Evolutionary conservation across 2,329 filamentous ascomycete genomes (phyloP), one percentile per base, ranked within the genome.

Genomic region (Claviceps arundinis): DNA sequence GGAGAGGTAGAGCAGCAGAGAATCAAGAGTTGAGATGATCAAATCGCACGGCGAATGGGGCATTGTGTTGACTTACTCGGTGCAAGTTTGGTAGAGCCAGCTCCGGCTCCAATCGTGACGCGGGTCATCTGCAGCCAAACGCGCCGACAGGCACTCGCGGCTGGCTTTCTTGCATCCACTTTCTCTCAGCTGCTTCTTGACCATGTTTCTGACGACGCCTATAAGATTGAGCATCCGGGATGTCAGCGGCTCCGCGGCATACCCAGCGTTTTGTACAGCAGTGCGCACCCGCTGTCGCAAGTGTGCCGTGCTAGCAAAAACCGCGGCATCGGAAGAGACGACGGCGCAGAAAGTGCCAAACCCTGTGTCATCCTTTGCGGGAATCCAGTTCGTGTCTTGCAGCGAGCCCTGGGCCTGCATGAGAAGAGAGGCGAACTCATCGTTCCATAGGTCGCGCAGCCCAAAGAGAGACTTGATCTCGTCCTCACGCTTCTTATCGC

Each of bases 21-120:
- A 26, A 8, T 9, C 17, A 26, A 26, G 5, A 26, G n/a, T 16
- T 26, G 1, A 43, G 13, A 26, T 26, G 2, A 26, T 13, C 16
- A n/a, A 22, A 5, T 43, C 9, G 13, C 7, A 19, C 30, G 30
- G 9, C 4, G 30, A 34, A 34, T 11, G 30, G 30, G 42, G 22
- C 19, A 1, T 14, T 48, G 24, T 7, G 11, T 38, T 11, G 4
- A 63, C 70, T 62, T 62, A 76, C 68, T 80, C 71, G 5, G 74
- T 78, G 66, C 76, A 80, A 41, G 72, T 74, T 55, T 80, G 77
- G 58, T 75, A 80, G 0, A 65, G 58, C 76, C 76, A 80, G 24
- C 70, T 64, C 0, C 75, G 67, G 61, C 52, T 40, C 50, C 49
- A 53, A 9, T 2, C 13, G 24, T 51, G 43, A 4, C 57, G 53